phyloP scores from a whole-genome alignment of 768 basidiomycete species.

The Guyanaporus albipodus region DNA sequence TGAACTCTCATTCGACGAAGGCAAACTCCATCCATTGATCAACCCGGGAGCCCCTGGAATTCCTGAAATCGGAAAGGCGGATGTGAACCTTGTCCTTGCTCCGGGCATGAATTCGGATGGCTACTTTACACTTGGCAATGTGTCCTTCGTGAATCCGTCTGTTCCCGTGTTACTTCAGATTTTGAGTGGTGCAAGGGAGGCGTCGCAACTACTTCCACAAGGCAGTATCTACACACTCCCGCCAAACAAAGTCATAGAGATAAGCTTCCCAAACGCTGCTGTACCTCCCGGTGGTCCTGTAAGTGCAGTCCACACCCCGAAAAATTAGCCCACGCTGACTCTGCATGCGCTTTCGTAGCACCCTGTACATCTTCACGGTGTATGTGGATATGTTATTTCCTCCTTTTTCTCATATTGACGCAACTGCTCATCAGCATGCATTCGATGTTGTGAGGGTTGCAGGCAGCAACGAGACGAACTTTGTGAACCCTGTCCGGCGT shows the following conservation, averaged over 20 bases:
- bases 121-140: background rate
- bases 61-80: constrained; percentile 4
- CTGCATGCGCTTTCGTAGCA: constrained; percentile 19
- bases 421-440: constrained; percentile 22
- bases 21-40: background rate
- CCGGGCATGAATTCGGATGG: background rate
- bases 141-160: constrained; percentile 28
- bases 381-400: constrained; percentile 19
- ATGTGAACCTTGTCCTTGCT: background rate
- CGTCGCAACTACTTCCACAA: constrained; percentile 43
- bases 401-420: background rate
- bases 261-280: constrained; percentile 38
- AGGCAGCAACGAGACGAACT: constrained; percentile 28
- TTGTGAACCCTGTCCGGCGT: constrained; percentile 33
- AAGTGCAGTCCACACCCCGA: constrained; percentile 10
- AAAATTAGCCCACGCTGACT: background rate
- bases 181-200: constrained; percentile 43
- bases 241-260: constrained; percentile 41
- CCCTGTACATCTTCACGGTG: constrained; percentile 40
- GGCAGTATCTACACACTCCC: constrained; percentile 47
- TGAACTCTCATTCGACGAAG: background rate
- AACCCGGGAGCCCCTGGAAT: background rate
- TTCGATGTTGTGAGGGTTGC: constrained; percentile 35
- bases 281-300: constrained; percentile 28
- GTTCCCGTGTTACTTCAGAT: constrained; percentile 32